Base-by-base conservation (phyloP, 352 stramenopile genomes). In the Pythium myriotylum region DNA sequence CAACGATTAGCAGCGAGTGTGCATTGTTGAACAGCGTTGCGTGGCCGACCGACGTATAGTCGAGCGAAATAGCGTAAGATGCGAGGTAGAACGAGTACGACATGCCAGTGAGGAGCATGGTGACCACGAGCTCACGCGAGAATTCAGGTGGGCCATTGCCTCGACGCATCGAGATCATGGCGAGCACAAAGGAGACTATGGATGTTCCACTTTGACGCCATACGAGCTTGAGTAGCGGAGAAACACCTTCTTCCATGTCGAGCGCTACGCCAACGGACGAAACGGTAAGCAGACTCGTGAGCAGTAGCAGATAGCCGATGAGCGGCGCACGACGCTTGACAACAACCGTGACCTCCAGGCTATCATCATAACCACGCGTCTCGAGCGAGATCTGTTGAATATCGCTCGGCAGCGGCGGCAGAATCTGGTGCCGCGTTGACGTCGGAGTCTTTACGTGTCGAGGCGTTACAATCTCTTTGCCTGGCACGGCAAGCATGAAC, bases 11-110 rank as follows among this genome's bases (percentile, higher is more conserved):
- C 33, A 89, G 72, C 48, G 86, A 94, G 70, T 94, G 86, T 13
- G 81, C 68, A 54, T 94, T 94, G 67, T 89, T 92, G 56, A 94
- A 92, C 8, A 94, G 71, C 20, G 84, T 92, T 13, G 83, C 86
- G 62, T 94, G 86, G 51, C 83, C 82, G 39, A 94, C 81, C 8
- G 86, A 94, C 17, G 86, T 94, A 33, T 79, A 65, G 20, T 73
- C 74, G 19, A 94, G 67, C 33, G 86, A 80, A 27, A 80, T 75
- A 2, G 88, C 76, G 57, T 83, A 94, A 5, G 86, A 88, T 33
- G 81, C 84, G 22, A 92, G 59, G 48, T 81, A 92, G 54, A 90
- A 84, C 20, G 78, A 79, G 67, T 94, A 94, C 20, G 81, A 79
- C 5, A 74, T 33, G 17, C 83, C 82, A 22, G 78, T 72, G 5